phyloP scores from a whole-genome alignment of 73 alveolate genomes.

The Paramecium primaurelia region DNA sequence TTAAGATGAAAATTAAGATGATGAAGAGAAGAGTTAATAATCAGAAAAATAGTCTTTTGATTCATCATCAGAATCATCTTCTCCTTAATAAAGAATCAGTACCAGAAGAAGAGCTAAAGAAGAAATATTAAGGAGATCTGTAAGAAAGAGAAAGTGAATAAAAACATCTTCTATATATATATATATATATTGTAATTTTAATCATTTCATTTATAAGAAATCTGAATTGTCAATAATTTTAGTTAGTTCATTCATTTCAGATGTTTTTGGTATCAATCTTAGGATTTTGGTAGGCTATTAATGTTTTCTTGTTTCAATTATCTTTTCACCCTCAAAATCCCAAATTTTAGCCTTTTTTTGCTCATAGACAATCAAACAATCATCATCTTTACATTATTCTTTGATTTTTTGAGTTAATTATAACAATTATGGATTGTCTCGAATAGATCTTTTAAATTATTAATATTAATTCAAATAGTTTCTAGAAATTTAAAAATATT shows the following conservation, averaged over 20 bases:
- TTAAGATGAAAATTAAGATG: neutral
- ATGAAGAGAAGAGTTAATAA: neutral
- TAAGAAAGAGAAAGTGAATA: neutral
- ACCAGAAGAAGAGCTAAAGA: neutral
- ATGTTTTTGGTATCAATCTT: neutral
- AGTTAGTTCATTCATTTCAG: neutral
- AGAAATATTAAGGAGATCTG: neutral
- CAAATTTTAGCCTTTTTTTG: neutral
- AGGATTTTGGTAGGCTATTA: neutral
- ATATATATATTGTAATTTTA: neutral
- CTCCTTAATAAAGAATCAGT: neutral
- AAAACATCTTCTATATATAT: neutral
- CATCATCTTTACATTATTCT: neutral
- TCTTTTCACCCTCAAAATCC: neutral
- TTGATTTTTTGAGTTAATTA: neutral
- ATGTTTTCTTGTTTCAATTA: neutral
- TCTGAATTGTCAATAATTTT: neutral
- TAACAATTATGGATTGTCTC: neutral
- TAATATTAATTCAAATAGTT: neutral
- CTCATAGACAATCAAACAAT: neutral
- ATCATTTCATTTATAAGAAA: neutral
- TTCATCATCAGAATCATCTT: neutral
- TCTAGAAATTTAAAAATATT: neutral
- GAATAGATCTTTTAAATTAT: neutral
- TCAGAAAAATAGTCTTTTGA: neutral